These are phyloP conservation scores for Olyra latifolia DNA, from an alignment of 176 grass and related monocot species.

Conservation along the genomic window DNA sequence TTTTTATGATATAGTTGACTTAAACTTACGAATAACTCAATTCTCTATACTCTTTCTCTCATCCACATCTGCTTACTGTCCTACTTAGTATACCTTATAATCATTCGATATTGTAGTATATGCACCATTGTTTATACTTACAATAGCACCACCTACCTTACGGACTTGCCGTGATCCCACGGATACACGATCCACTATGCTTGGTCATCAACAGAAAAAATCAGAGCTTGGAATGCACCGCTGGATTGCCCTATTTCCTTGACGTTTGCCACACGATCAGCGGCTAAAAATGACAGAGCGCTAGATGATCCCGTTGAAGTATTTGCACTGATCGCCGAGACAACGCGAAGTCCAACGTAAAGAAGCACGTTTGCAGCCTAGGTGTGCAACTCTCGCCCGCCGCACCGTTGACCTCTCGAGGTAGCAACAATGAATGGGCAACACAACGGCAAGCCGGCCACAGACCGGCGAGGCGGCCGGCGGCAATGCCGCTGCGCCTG, in stretches of 20 bases:
- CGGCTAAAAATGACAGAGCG: neutral
- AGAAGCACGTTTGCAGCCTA: constrained; percentile 3
- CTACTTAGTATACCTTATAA: no score
- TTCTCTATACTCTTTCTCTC: no score
- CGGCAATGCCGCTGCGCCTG: neutral
- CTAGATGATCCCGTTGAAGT: neutral
- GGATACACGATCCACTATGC: constrained; percentile 23
- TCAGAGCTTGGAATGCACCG: neutral
- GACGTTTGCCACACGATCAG: constrained; percentile 30
- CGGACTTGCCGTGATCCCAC: neutral
- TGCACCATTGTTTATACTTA: no score
- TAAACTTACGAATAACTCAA: no score
- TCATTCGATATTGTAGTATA: no score
- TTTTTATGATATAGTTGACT: no score
- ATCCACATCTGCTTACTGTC: no score
- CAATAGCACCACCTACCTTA: no score
- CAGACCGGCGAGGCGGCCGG: constrained; percentile 8
- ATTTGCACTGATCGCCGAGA: neutral
- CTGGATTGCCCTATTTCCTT: neutral
- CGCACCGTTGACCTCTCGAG: neutral
- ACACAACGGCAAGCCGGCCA: neutral
- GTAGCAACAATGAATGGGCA: constrained; percentile 22
- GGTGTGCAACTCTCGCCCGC: neutral
- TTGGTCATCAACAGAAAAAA: neutral
- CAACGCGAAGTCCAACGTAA: neutral